phyloP scores from a whole-genome alignment of 371 early-diverging fungal species.

The Syncephalastrum sp. region DNA sequence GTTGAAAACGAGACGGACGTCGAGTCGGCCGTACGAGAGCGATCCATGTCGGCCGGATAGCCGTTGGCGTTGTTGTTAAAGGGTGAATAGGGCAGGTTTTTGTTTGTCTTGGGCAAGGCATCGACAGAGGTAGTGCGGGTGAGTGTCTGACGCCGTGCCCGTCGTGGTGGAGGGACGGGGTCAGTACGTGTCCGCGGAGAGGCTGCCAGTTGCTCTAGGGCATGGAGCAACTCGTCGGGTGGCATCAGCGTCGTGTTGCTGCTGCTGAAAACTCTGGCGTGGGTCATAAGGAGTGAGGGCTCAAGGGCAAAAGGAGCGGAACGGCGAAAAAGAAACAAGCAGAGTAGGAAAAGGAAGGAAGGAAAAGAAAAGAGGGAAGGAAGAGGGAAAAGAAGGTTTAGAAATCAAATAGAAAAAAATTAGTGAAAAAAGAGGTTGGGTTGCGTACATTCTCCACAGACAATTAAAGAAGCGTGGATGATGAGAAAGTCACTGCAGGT shows the following conservation, averaged over 20 bases:
- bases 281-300: not conserved
- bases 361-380: not conserved
- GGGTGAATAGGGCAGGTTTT: slow-evolving; percentile 12
- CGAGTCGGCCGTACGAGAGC: not conserved
- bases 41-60: not conserved
- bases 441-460: no score
- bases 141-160: not conserved
- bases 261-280: not conserved
- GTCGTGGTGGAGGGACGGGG: not conserved
- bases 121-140: slow-evolving; percentile 1
- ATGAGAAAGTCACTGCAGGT: no score
- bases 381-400: not conserved
- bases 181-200: not conserved
- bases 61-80: slow-evolving; percentile 5
- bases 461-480: no score
- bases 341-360: slow-evolving; percentile 5
- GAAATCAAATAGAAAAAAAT: no score
- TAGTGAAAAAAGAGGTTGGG: no score
- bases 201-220: slow-evolving; percentile 1
- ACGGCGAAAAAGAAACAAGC: not conserved
- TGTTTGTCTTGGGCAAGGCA: slow-evolving; percentile 1
- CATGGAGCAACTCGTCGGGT: slow-evolving; percentile 1
- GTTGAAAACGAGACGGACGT: not conserved
- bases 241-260: no score
- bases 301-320: not conserved